Evolutionary conservation across 129 eudicot genomes (phyloP).

Genomic region (Sambucus nigra): DNA sequence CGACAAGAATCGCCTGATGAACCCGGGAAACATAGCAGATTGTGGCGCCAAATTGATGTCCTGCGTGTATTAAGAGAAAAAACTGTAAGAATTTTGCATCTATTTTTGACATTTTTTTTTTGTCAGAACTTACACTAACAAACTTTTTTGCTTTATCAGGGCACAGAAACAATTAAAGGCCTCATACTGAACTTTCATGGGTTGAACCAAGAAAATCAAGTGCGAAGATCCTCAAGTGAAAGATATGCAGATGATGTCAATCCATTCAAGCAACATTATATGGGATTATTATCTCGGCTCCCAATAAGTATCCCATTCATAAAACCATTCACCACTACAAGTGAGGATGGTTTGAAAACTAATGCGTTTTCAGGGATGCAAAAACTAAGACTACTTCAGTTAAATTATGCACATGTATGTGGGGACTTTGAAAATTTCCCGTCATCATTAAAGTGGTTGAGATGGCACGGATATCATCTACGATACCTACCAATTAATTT

Average conservation of each 20-base stretch:
- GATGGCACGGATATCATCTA: conserved; percentile 1
- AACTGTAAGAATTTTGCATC: conserved; percentile 3
- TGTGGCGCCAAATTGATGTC: background rate
- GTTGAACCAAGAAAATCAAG: background rate
- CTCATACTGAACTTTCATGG: background rate
- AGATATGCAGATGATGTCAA: background rate
- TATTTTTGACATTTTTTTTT: background rate
- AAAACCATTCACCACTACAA: background rate
- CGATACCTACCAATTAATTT: background rate
- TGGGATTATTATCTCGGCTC: background rate
- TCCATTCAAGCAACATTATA: background rate
- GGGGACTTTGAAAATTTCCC: conserved; percentile 8
- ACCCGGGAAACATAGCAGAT: background rate
- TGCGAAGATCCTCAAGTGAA: too few relatives aligned
- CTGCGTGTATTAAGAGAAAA: background rate
- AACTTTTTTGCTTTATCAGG: background rate
- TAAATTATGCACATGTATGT: background rate
- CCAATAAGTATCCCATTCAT: background rate
- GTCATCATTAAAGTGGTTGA: conserved; percentile 4
- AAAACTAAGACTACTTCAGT: conserved; percentile 8
- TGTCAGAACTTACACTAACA: background rate
- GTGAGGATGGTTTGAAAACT: background rate
- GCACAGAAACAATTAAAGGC: conserved; percentile 12
- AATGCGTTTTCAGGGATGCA: conserved; percentile 14
- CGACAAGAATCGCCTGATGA: background rate